These are phyloP conservation scores for Hypoxylon sp. DNA, from an alignment of 2,329 filamentous ascomycete species.

Conservation along the genomic window DNA sequence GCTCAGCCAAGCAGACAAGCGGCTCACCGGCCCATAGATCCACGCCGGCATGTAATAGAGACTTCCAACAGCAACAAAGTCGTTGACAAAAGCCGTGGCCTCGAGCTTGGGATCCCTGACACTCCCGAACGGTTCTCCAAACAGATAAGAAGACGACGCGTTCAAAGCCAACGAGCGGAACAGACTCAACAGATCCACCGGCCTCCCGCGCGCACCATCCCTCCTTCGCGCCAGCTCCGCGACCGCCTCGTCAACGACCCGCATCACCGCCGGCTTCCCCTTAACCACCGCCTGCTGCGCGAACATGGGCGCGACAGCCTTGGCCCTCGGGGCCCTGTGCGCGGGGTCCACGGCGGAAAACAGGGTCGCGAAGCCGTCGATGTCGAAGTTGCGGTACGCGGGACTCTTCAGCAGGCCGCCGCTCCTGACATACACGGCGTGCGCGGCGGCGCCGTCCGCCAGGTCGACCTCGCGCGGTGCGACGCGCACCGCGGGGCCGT, in stretches of 20 bases:
- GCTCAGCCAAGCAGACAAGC: constrained; percentile 31
- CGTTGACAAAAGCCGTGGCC: constrained; percentile 57
- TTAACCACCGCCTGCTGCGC: constrained; percentile 54
- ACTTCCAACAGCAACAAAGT: constrained; percentile 61
- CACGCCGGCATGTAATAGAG: constrained; percentile 55
- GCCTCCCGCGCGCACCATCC: constrained; percentile 42
- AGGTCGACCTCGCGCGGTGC: constrained; percentile 52
- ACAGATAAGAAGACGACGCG: constrained; percentile 61
- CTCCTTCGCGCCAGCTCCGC: constrained; percentile 45
- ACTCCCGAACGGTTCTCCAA: constrained; percentile 55
- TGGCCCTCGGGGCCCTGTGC: constrained; percentile 54
- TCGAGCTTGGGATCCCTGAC: constrained; percentile 1
- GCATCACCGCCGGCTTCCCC: not conserved
- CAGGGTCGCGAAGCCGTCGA: constrained; percentile 62
- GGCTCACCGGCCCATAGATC: constrained; percentile 51
- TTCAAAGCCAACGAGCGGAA: constrained; percentile 60
- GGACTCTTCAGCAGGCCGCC: constrained; percentile 62
- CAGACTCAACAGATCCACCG: constrained; percentile 58
- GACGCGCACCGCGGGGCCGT: constrained; percentile 48
- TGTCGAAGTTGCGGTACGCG: constrained; percentile 64
- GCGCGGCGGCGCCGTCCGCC: constrained; percentile 53
- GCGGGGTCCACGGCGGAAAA: constrained; percentile 56
- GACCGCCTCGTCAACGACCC: constrained; percentile 53
- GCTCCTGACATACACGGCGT: constrained; percentile 58
- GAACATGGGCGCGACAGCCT: constrained; percentile 59